Base-by-base conservation (phyloP, 2,329 filamentous ascomycete species). In the Hypoxylon sp. region DNA sequence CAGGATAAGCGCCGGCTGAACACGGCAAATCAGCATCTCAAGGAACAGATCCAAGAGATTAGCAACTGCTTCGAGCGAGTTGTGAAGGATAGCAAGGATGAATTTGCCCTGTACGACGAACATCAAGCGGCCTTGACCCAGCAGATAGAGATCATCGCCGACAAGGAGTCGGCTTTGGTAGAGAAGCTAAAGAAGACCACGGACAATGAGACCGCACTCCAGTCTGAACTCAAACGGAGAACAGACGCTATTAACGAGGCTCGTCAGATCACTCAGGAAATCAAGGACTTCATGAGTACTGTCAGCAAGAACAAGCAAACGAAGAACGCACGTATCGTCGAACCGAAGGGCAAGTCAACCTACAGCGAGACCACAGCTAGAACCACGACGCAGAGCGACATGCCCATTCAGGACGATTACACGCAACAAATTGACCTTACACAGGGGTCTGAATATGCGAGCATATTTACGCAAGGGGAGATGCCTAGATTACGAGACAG, bases 1-100 rank as follows among this genome's bases (percentile, higher is more conserved):
- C 57, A 62, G 20, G 62, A 65, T 16, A 62, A 58, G 27, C 56
- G 52, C 13, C 54, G 52, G 12, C 55, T 66, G n/a, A 30, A 27
- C 4, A 25, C 40, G 7, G 47, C 46, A 15, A 64, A 61, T 9
- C 46, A 59, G 15, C 57, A 53, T 8, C 65, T 78, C 47, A 76
- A 76, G 60, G 66, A 74, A 43, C 74, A 78, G 52, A 63, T 79
- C 12, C 70, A 77, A 26, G 70, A 75, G 38, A 60, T 72, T 12
- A 63, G 55, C 34, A 59, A 65, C 41, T 65, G 66, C 35, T 61
- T 67, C 15, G 64, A 68, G 9, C 61, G 62, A 19, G 59, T 66
- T 4, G 58, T 66, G 15, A 60, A 65, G 11, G 64, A 67, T 12
- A 63, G 66, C 53, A 63, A 62, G 42, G 65, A 66, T 44, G 65